Conservation (phyloP, 75 land plant species). For the Sequoia sempervirens region DNA sequence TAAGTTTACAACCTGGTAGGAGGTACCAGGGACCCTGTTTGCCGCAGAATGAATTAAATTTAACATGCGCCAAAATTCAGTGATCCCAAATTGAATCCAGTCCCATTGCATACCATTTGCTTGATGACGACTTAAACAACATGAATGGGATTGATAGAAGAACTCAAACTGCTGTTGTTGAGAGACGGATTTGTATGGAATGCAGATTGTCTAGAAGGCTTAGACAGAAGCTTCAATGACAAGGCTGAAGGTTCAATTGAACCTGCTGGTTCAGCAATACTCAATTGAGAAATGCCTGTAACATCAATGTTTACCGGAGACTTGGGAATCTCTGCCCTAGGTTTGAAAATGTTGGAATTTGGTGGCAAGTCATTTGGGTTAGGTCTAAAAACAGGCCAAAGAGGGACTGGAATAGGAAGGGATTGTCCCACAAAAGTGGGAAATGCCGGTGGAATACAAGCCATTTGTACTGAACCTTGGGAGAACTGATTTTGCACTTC, state of each 20-base stretch:
- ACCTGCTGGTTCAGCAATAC: constrained; percentile 19
- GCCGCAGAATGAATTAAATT: not conserved
- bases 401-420: constrained; percentile 15
- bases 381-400: constrained; percentile 15
- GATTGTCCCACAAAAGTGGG: constrained; percentile 17
- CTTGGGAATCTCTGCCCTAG: constrained; percentile 21
- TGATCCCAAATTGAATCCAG: not conserved
- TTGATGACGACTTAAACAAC: constrained; percentile 10
- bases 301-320: constrained; percentile 25
- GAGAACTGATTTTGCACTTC: not conserved
- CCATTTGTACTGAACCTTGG: not conserved
- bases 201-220: constrained; percentile 27
- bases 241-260: constrained; percentile 20
- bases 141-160: constrained; percentile 16
- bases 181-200: constrained; percentile 32
- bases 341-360: constrained; percentile 29
- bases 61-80: not conserved
- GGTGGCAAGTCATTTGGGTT: constrained; percentile 12
- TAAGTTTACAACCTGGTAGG: not conserved
- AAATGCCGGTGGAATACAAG: constrained; percentile 1
- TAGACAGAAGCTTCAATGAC: constrained; percentile 18
- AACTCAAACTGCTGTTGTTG: constrained; percentile 5
- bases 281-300: constrained; percentile 27
- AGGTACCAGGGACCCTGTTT: constrained; percentile 4
- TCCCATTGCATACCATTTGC: not conserved